Evolutionary conservation across 805 yeast species (phyloP).

Genomic region (Saccharomycopsis sp.): DNA sequence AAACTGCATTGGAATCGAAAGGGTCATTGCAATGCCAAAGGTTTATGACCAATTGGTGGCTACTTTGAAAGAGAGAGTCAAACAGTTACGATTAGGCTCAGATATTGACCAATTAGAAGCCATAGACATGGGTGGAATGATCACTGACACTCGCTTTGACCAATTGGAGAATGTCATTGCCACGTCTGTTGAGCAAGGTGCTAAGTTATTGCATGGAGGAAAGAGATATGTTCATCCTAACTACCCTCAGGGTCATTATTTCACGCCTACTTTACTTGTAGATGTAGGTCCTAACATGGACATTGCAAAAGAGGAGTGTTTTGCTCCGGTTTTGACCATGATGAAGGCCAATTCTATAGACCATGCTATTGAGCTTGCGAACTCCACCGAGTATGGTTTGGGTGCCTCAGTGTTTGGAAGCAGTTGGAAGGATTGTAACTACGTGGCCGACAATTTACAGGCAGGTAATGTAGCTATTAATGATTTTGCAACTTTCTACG

Average conservation of each 20-base stretch:
- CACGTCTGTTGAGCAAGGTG: constrained; percentile 79
- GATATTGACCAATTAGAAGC: constrained; percentile 87
- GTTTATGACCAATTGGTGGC: constrained; percentile 59
- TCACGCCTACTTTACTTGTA: constrained; percentile 79
- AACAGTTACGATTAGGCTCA: constrained; percentile 70
- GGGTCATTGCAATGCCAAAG: constrained; percentile 74
- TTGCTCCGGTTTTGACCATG: constrained; percentile 85
- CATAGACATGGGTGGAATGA: constrained; percentile 95
- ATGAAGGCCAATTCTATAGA: constrained; percentile 62
- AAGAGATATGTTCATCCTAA: constrained; percentile 75
- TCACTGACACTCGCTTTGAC: constrained; percentile 68
- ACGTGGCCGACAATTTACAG: constrained; percentile 55
- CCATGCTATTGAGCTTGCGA: constrained; percentile 72
- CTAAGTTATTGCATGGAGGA: constrained; percentile 76
- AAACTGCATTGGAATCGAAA: constrained; percentile 95
- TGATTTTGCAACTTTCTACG: constrained; percentile 94
- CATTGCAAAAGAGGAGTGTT: constrained; percentile 85
- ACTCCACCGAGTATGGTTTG: constrained; percentile 79
- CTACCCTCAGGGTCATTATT: constrained; percentile 93
- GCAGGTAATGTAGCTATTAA: constrained; percentile 95
- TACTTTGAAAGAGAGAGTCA: constrained; percentile 52
- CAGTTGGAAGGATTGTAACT: constrained; percentile 47
- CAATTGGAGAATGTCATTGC: constrained; percentile 57
- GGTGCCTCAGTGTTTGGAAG: constrained; percentile 87
- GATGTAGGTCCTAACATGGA: constrained; percentile 74